Evolutionary conservation across 495 filamentous ascomycete species (phyloP), one percentile per base, ranked within the genome.

Genomic region (Tuber aestivum): DNA sequence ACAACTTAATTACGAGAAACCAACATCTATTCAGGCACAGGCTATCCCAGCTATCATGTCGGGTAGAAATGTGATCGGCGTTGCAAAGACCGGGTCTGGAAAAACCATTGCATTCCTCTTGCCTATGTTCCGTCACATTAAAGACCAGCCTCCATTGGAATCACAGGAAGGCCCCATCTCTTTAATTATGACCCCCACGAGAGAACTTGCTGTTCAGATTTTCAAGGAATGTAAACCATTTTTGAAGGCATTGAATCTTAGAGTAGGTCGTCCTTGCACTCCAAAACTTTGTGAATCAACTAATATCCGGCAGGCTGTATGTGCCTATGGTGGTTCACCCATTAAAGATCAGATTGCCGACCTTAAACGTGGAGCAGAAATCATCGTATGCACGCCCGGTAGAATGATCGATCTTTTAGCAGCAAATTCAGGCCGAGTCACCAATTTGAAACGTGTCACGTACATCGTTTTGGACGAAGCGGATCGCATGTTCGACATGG

Each of bases 401-500:
- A 92, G 96, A 20, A 92, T 98, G 88, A 97, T 99, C 79, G 95
- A 98, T 87, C 87, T 98, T 0, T 87, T 99, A 21, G 92, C 93
- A 37, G 93, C 94, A 37, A 99, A 99, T 83, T 90, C 90, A 70
- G 95, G 95, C 8, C 88, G 96, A 76, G 95, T 98, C 20, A 97
- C 93, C 1, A 98, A 97, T 81, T 87, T 98, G 35, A 90, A 89
- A 70, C 87, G 96, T 48, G 92, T 97, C 48, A 97, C 93, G 0
- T 98, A 97, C 80, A 87, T 97, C 23, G 95, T 98, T 23, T 88
- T 99, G 45, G 96, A 99, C 81, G 96, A 99, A 84, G 96, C 96
- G 32, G 96, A 99, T 81, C 91, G 96, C 69, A 99, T 99, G 96
- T 98, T 97, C 80, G 96, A 99, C 83, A 97, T 99, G 96, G 96